phyloP scores from a whole-genome alignment of 2,329 filamentous ascomycete genomes.

The Alternaria postmessia region DNA sequence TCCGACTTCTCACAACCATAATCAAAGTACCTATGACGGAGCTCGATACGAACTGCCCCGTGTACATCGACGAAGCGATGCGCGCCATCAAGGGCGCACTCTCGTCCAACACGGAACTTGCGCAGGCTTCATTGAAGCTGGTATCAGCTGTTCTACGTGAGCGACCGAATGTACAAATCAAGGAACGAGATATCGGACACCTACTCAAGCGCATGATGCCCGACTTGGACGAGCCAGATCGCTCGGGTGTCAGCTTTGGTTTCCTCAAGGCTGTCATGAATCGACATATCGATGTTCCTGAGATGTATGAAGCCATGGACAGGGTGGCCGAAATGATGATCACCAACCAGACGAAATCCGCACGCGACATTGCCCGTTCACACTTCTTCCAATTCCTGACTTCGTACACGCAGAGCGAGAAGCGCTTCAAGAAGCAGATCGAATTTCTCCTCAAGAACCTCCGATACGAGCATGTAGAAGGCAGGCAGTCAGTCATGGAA shows the following conservation, averaged over 20 bases:
- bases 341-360: slow-evolving; percentile 89
- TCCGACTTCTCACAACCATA: slow-evolving; percentile 84
- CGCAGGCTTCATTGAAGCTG: slow-evolving; percentile 88
- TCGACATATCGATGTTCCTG: slow-evolving; percentile 82
- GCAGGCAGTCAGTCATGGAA: slow-evolving; percentile 92
- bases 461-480: slow-evolving; percentile 87
- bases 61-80: slow-evolving; percentile 86
- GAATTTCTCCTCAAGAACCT: slow-evolving; percentile 89
- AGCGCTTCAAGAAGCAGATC: slow-evolving; percentile 87
- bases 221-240: slow-evolving; percentile 90
- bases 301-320: slow-evolving; percentile 91
- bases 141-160: slow-evolving; percentile 86
- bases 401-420: slow-evolving; percentile 92
- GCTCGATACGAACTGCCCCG: slow-evolving; percentile 73
- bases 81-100: slow-evolving; percentile 79
- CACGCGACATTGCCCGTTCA: slow-evolving; percentile 84
- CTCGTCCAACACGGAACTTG: slow-evolving; percentile 81
- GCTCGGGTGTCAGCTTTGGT: slow-evolving; percentile 92
- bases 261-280: slow-evolving; percentile 89
- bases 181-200: slow-evolving; percentile 82
- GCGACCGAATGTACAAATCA: slow-evolving; percentile 75
- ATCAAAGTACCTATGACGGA: slow-evolving; percentile 81
- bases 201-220: slow-evolving; percentile 82
- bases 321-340: slow-evolving; percentile 87
- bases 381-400: slow-evolving; percentile 94